These are phyloP conservation scores for Gastrolobium bilobum DNA, from an alignment of 306 rosid genomes.

Conservation along the genomic window DNA sequence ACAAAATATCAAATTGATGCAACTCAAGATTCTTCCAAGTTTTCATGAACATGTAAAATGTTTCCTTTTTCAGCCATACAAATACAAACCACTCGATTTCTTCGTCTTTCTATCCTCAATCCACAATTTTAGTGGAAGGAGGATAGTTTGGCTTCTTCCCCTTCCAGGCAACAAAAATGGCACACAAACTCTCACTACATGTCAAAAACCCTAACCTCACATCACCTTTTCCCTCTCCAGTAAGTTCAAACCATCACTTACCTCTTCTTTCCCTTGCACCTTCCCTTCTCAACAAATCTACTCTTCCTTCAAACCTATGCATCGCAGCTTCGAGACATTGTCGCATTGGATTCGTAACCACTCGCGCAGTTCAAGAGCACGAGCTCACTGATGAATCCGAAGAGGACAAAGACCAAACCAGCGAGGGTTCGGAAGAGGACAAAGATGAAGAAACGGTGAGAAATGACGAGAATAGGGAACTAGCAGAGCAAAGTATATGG, in stretches of 20 bases:
- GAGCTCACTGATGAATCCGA: conserved; percentile 39
- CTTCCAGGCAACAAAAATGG: conserved; percentile 20
- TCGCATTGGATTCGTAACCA: background rate
- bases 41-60: too few species aligned
- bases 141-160: background rate
- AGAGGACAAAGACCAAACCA: conserved; percentile 16
- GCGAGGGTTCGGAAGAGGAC: conserved; percentile 15
- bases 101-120: too few species aligned
- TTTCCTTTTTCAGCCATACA: too few species aligned
- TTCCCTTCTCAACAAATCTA: background rate
- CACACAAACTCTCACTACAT: conserved; percentile 26
- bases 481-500: conserved; percentile 60
- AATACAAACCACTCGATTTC: too few species aligned
- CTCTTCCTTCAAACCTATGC: conserved; percentile 37
- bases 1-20: too few species aligned
- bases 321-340: background rate
- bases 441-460: background rate
- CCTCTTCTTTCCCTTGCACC: background rate
- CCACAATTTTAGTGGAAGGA: too few species aligned
- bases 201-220: conserved; percentile 31
- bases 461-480: conserved; percentile 41
- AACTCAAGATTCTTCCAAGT: too few species aligned
- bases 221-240: background rate
- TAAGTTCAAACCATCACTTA: conserved; percentile 9
- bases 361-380: conserved; percentile 39